These are phyloP conservation scores for Cicer bijugum DNA, from an alignment of 306 rosid genomes.

Conservation along the genomic window DNA sequence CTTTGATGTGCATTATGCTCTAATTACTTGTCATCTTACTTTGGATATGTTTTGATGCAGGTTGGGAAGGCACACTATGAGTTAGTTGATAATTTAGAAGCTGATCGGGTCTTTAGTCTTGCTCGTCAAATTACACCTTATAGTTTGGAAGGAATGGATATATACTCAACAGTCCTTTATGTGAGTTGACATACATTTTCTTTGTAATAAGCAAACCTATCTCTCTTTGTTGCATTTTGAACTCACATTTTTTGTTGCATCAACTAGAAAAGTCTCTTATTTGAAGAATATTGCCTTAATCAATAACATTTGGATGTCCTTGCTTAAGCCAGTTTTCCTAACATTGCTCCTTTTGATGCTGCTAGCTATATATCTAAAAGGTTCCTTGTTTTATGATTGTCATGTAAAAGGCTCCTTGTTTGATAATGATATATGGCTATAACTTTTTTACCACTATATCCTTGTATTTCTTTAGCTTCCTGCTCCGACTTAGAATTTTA, in stretches of 20 bases:
- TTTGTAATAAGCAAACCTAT: conserved; percentile 31
- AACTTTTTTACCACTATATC: neutral
- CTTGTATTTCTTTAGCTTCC: conserved; percentile 38
- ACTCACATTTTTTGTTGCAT: conserved; percentile 18
- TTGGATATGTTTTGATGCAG: conserved; percentile 55
- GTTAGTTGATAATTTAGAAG: conserved; percentile 88
- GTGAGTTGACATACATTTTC: conserved; percentile 61
- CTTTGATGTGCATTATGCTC: conserved; percentile 13
- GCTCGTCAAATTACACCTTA: conserved; percentile 83
- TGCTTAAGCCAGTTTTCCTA: neutral
- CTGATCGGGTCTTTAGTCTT: conserved; percentile 79
- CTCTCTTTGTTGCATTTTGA: conserved; percentile 26
- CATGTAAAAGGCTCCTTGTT: neutral
- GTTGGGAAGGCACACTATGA: conserved; percentile 92
- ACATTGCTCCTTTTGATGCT: conserved; percentile 21
- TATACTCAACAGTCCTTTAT: conserved; percentile 93
- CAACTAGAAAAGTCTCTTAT: conserved; percentile 2
- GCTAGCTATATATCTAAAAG: conserved; percentile 13
- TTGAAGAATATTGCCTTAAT: conserved; percentile 31
- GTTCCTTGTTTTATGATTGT: conserved; percentile 27
- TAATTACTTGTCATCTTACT: conserved; percentile 33
- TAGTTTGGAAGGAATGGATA: conserved; percentile 97
- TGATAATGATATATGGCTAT: conserved; percentile 14
- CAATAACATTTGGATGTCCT: conserved; percentile 2
- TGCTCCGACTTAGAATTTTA: conserved; percentile 6